Evolutionary conservation across 2,329 filamentous ascomycete species (phyloP).

Genomic region (Claviceps sp.): DNA sequence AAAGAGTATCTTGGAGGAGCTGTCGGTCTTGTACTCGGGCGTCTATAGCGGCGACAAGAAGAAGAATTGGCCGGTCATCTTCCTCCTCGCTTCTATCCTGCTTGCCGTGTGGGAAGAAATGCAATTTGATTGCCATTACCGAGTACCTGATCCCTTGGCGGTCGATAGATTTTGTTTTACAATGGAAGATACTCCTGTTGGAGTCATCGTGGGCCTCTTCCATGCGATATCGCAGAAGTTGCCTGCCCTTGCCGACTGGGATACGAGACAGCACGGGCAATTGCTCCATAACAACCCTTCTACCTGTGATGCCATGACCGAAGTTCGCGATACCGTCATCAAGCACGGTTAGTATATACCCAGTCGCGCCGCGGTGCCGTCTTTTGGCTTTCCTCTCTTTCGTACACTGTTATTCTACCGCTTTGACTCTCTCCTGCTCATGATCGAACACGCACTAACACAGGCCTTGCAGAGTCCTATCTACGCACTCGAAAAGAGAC

Average conservation of each 20-base stretch:
- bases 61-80: conserved; percentile 98
- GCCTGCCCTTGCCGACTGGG: conserved; percentile 86
- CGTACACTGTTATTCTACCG: background rate
- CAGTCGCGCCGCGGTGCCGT: background rate
- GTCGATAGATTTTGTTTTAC: conserved; percentile 93
- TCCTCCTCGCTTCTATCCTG: conserved; percentile 88
- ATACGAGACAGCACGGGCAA: conserved; percentile 80
- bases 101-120: conserved; percentile 96
- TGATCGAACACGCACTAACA: conserved; percentile 10
- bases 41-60: conserved; percentile 95
- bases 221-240: conserved; percentile 96
- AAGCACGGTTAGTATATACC: conserved; percentile 67
- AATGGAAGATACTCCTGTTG: conserved; percentile 92
- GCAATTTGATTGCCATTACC: conserved; percentile 97
- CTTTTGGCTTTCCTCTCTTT: background rate
- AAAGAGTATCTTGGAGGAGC: conserved; percentile 89
- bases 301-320: conserved; percentile 91
- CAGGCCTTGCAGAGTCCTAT: conserved; percentile 57
- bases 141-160: conserved; percentile 67
- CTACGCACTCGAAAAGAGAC: conserved; percentile 65
- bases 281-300: conserved; percentile 81
- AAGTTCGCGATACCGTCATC: conserved; percentile 82
- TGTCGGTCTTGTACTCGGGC: conserved; percentile 86
- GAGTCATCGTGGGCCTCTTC: conserved; percentile 93
- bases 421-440: background rate